Evolutionary conservation across 148 eudicot genomes (phyloP), one percentile per base, ranked within the genome.

Genomic region (Polygonum aviculare): DNA sequence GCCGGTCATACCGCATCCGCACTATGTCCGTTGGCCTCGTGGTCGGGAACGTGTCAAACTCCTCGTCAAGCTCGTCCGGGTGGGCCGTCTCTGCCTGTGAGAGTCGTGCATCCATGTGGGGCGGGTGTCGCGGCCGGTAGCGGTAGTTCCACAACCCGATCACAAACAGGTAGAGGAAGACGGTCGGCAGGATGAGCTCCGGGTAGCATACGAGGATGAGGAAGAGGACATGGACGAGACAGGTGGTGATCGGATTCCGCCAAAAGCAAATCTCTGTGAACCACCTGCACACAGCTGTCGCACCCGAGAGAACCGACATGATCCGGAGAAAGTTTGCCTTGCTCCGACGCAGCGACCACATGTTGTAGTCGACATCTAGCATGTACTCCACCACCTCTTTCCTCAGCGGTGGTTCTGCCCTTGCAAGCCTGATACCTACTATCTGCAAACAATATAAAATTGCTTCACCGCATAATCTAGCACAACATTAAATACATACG

Each of bases 101-200:
- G 18, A 92, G 50, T 12, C 90, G 80, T 3, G 97, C 94, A 35
- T 94, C 96, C 98, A 94, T 94, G 82, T 94, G 97, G 19, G 98
- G 93, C 1, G 97, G 98, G 15, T 78, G 62, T 59, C 97, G 83
- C 1, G 97, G 91, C 82, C 98, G 81, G 54, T 81, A 88, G 41
- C 96, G 81, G 74, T 94, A 94, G 86, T 90, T 94, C 97, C 98
- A 94, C 57, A 92, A 55, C 14, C 98, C 98, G 0, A 94, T 90
- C 21, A 88, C 92, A 65, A 90, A 94, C 67, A 94, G 80, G 90
- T 92, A 94, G 19, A 94, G 88, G 82, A 94, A 94, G 54, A 94
- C 81, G 3, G 98, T 91, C 21, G 97, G 97, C 65, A 94, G 78
- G 74, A 94, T 90, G 73, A 94, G 78, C 77, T 90, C 96, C 14